phyloP scores from a whole-genome alignment of 495 filamentous ascomycete genomes.

The Neurospora discreta region DNA sequence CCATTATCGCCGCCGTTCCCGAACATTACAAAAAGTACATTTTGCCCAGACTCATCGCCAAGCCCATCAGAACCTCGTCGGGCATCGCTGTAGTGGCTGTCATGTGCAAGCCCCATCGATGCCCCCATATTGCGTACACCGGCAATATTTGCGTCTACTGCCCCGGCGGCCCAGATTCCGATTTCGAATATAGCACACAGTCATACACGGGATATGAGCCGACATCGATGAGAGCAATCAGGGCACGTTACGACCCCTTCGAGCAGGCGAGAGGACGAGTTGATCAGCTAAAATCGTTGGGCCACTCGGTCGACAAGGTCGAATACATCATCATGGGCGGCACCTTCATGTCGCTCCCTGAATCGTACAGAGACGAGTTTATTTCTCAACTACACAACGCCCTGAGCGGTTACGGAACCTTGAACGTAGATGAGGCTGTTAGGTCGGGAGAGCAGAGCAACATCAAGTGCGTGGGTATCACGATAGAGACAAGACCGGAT shows the following conservation, averaged over 20 bases:
- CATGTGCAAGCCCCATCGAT: slow-evolving; percentile 98
- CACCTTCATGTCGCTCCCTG: slow-evolving; percentile 93
- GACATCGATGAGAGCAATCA: slow-evolving; percentile 95
- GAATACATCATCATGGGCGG: slow-evolving; percentile 99
- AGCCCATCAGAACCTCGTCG: slow-evolving; percentile 89
- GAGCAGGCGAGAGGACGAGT: slow-evolving; percentile 94
- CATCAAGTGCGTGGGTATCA: slow-evolving; percentile 95
- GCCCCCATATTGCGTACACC: slow-evolving; percentile 93
- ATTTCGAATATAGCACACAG: slow-evolving; percentile 98
- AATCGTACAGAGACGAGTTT: slow-evolving; percentile 81
- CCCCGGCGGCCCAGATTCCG: slow-evolving; percentile 90
- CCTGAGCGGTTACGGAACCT: slow-evolving; percentile 81
- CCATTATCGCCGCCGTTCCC: slow-evolving; percentile 93
- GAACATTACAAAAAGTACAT: slow-evolving; percentile 99
- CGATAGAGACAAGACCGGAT: slow-evolving; percentile 93
- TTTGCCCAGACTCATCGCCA: slow-evolving; percentile 85
- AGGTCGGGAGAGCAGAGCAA: slow-evolving; percentile 84
- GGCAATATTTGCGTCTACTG: slow-evolving; percentile 99
- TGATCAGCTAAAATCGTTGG: slow-evolving; percentile 88
- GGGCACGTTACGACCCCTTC: slow-evolving; percentile 94
- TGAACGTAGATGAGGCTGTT: slow-evolving; percentile 91
- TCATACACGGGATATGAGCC: slow-evolving; percentile 98
- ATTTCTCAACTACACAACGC: slow-evolving; percentile 95
- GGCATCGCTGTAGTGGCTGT: slow-evolving; percentile 99
- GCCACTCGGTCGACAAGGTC: slow-evolving; percentile 96